Evolutionary conservation across 345 rosid species (phyloP).

Genomic region (Mangifera indica): DNA sequence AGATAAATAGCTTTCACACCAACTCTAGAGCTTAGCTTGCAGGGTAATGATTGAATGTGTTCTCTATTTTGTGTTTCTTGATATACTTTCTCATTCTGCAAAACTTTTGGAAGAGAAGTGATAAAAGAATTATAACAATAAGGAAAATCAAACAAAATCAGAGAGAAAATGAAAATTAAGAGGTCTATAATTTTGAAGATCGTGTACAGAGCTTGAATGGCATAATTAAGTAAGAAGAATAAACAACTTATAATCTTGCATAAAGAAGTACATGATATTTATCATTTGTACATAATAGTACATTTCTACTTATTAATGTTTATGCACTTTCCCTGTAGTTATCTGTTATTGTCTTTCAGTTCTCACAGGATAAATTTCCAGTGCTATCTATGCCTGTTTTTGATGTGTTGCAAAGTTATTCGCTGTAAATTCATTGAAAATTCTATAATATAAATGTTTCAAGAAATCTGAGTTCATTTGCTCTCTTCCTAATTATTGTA

Average conservation of each 20-base stretch:
- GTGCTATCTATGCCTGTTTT: neutral
- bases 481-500: slow-evolving; percentile 7
- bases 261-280: neutral
- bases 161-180: neutral
- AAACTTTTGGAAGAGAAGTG: neutral
- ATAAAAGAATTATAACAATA: neutral
- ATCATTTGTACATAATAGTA: neutral
- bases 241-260: neutral
- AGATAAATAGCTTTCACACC: slow-evolving; percentile 91
- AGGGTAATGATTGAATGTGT: slow-evolving; percentile 39
- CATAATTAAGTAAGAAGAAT: neutral
- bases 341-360: neutral
- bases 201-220: neutral
- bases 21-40: slow-evolving; percentile 91
- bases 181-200: neutral
- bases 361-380: neutral
- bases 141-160: slow-evolving; percentile 1
- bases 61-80: neutral
- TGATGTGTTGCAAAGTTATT: neutral
- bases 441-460: neutral
- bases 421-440: neutral
- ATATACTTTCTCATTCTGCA: slow-evolving; percentile 10
- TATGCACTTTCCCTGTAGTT: neutral
- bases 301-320: neutral
- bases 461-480: neutral